Base-by-base conservation (phyloP, 192 early-diverging fungal genomes). In the Coemansia sp. region DNA sequence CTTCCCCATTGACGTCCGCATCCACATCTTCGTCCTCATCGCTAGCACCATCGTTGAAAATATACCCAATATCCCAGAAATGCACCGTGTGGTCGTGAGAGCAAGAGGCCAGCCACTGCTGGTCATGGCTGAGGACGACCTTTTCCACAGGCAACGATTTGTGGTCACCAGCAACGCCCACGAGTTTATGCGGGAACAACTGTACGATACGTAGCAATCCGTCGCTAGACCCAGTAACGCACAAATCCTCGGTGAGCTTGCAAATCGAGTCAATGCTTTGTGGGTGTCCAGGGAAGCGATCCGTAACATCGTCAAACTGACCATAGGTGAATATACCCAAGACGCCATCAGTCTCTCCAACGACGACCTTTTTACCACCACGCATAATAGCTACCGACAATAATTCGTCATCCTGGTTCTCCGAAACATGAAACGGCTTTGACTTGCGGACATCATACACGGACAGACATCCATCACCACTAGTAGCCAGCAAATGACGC, bases 201-300 rank as follows among this genome's bases (percentile, higher is more conserved):
- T 87, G 85, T n/a, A 98, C 87, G 7, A 95, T 76, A 36, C 91
- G 82, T 66, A 94, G 88, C 36, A 98, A 87, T 27, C 98, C 98
- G 77, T 99, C 98, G 69, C 92, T 89, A 21, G 90, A 91, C 23
- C 96, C 98, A 0, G 98, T 99, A 21, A 90, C 87, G 10, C 98
- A 86, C 51, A 89, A 87, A 64, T 90, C 86, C 53, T 98, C 95
- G 31, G 90, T 90, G 50, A 97, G 78, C 74, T 91, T 92, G 72
- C 86, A 86, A 31, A 99, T 88, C 0, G 94, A 80, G 68, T 96
- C 93, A 41, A 99, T 93, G 23, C 93, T 92, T 59, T 87, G 87
- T 25, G 96, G 96, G 70, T 99, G 98, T 48, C 98, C 98, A 10
- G 93, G 85, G 69, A 98, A 93, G 17, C 98, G 88, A 82, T 99